Evolutionary conservation across 2,329 filamentous ascomycete species (phyloP).

Genomic region (Dactylonectria estremocensis): DNA sequence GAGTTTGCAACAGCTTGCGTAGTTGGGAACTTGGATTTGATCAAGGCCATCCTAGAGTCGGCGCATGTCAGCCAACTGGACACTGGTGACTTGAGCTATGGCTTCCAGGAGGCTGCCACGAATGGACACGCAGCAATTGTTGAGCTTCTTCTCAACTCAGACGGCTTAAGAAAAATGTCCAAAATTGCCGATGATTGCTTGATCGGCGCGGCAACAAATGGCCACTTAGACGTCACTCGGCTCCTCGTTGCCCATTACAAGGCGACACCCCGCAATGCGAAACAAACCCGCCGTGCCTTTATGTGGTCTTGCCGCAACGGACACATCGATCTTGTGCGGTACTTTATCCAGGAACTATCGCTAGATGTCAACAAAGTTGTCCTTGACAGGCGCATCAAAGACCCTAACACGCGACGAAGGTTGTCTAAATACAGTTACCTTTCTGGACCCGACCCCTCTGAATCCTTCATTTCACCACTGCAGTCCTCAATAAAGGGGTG

Average conservation of each 20-base stretch:
- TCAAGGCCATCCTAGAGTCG: background rate
- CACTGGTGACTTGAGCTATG: background rate
- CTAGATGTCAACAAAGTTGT: background rate
- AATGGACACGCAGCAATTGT: background rate
- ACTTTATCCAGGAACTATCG: background rate
- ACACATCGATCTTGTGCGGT: background rate
- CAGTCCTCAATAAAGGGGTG: conserved; percentile 8
- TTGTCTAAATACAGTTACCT: background rate
- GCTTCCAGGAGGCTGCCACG: conserved; percentile 2
- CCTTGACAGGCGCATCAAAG: background rate
- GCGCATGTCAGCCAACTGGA: background rate
- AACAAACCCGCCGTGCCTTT: background rate
- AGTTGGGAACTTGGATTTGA: background rate
- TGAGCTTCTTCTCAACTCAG: background rate
- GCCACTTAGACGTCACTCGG: background rate
- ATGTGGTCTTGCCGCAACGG: background rate
- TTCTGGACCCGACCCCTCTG: background rate
- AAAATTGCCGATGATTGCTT: background rate
- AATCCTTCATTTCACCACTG: background rate
- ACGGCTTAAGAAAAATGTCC: too few species aligned
- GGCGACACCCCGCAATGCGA: background rate
- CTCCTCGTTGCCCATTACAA: background rate
- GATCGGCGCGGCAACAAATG: conserved; percentile 2
- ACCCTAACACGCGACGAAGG: background rate
- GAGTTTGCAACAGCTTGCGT: background rate